Conservation (phyloP, 2,329 filamentous ascomycete genomes). For the Colletotrichum spinosum region DNA sequence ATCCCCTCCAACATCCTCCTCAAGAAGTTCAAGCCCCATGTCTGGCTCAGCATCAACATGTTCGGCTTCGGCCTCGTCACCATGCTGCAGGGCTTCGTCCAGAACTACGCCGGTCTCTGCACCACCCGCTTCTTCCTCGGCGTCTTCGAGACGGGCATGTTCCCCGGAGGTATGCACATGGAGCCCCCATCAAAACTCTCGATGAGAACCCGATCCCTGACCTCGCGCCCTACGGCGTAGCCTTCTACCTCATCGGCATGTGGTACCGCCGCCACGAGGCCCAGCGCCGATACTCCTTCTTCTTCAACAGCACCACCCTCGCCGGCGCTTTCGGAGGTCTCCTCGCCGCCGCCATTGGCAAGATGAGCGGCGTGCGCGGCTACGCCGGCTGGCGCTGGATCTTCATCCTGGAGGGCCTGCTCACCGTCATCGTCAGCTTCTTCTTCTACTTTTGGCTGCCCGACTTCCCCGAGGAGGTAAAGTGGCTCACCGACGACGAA, state of each 20-base stretch:
- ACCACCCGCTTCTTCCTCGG: conserved; percentile 89
- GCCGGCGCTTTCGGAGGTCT: conserved; percentile 42
- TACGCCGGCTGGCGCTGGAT: conserved; percentile 86
- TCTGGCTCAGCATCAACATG: conserved; percentile 87
- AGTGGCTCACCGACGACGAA: conserved; percentile 80
- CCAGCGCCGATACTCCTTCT: conserved; percentile 92
- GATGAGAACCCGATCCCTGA: no score
- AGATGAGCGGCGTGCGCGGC: conserved; percentile 78
- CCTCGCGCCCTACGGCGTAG: conserved; percentile 39
- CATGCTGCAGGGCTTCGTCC: conserved; percentile 80
- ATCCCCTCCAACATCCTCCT: conserved; percentile 58
- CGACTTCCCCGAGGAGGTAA: conserved; percentile 79
- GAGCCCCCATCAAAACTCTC: background rate
- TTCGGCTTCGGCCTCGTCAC: conserved; percentile 83
- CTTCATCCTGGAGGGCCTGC: conserved; percentile 80
- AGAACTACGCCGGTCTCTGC: conserved; percentile 82
- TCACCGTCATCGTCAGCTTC: conserved; percentile 72
- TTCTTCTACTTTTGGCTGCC: conserved; percentile 77
- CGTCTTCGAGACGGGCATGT: conserved; percentile 80
- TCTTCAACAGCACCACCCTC: conserved; percentile 83
- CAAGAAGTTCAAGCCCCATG: conserved; percentile 62
- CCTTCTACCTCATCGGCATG: conserved; percentile 82
- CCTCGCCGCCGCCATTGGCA: conserved; percentile 58
- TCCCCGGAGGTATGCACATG: conserved; percentile 60
- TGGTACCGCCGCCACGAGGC: conserved; percentile 92